phyloP scores from a whole-genome alignment of 805 yeast genomes.

The Zygotorulaspora sp. region DNA sequence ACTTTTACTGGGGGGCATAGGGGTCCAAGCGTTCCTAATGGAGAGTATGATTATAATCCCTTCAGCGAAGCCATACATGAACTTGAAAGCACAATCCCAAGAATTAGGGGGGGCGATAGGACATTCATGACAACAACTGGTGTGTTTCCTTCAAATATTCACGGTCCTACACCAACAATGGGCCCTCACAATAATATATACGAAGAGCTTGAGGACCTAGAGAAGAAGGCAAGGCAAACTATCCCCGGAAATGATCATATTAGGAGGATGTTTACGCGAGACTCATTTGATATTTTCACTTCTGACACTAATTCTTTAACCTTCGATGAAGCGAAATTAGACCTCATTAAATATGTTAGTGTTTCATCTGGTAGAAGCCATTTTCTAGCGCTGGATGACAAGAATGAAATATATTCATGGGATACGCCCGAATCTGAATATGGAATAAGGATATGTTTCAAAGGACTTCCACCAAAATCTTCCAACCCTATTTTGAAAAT shows the following conservation, averaged over 20 bases:
- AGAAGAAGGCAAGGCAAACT: constrained; percentile 18
- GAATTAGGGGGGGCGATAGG: constrained; percentile 13
- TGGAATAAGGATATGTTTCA: constrained; percentile 46
- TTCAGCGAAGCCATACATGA: constrained; percentile 26
- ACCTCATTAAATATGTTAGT: constrained; percentile 39
- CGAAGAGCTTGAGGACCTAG: constrained; percentile 23
- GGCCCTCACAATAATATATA: constrained; percentile 31
- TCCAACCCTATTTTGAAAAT: constrained; percentile 41
- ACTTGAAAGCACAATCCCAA: constrained; percentile 24
- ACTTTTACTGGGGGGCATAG: constrained; percentile 40
- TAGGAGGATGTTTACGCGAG: constrained; percentile 29
- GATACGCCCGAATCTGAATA: constrained; percentile 41
- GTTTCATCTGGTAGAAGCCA: constrained; percentile 63
- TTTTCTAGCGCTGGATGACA: constrained; percentile 53
- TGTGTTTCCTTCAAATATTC: constrained; percentile 7
- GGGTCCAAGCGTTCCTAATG: constrained; percentile 40
- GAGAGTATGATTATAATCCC: constrained; percentile 35
- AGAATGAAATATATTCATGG: constrained; percentile 56
- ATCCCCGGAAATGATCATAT: constrained; percentile 28
- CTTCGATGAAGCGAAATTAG: constrained; percentile 18
- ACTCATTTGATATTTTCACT: constrained; percentile 23
- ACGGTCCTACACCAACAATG: constrained; percentile 22
- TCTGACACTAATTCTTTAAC: constrained; percentile 7
- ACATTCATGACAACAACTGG: constrained; percentile 27
- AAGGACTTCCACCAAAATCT: constrained; percentile 20